phyloP scores from a whole-genome alignment of 2,329 filamentous ascomycete genomes.

The Neopestalotiopsis rosae region DNA sequence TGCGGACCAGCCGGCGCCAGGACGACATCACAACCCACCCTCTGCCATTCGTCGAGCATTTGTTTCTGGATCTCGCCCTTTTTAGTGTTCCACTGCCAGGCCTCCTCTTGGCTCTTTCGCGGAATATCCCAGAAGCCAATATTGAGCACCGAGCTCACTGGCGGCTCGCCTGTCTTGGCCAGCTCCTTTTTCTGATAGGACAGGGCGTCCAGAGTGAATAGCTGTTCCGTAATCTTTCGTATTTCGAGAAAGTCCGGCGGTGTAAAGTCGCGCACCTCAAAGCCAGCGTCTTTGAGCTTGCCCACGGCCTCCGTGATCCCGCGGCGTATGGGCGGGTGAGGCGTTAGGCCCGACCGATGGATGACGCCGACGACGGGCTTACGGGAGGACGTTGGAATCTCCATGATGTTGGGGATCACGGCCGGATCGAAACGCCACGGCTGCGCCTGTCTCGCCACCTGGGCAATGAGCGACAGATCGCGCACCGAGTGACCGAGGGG shows the following conservation, averaged over 20 bases:
- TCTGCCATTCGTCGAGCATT: constrained; percentile 41
- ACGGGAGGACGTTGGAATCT: constrained; percentile 21
- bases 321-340: constrained; percentile 35
- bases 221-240: constrained; percentile 35
- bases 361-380: constrained; percentile 37
- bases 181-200: constrained; percentile 39
- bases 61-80: constrained; percentile 37
- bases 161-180: constrained; percentile 36
- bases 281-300: constrained; percentile 33
- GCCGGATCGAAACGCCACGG: constrained; percentile 32
- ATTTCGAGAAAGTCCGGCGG: constrained; percentile 38
- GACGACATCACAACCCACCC: constrained; percentile 37
- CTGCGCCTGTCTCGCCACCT: constrained; percentile 27
- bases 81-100: constrained; percentile 40
- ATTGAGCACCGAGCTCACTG: constrained; percentile 37
- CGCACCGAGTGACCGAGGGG: constrained; percentile 33
- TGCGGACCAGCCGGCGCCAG: constrained; percentile 36
- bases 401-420: constrained; percentile 29
- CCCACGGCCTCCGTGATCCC: constrained; percentile 33
- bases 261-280: constrained; percentile 35
- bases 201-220: constrained; percentile 41
- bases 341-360: constrained; percentile 33
- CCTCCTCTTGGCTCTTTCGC: constrained; percentile 37
- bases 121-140: constrained; percentile 40
- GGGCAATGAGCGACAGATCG: constrained; percentile 31